phyloP scores from a whole-genome alignment of 345 rosid genomes.

The Brassica incana region DNA sequence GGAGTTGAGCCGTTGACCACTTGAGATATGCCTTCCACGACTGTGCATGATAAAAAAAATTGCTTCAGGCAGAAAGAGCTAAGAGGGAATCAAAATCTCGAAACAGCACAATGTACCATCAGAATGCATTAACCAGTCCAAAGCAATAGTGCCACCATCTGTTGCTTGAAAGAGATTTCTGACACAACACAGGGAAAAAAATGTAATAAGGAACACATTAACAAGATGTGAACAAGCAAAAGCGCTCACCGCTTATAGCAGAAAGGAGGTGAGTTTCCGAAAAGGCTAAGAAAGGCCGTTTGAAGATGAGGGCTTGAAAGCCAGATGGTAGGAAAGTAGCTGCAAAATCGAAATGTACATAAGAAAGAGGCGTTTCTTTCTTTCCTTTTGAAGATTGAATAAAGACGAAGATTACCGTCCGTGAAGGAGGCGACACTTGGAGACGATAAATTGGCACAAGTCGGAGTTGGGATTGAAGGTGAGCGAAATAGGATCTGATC shows the following conservation, averaged over 20 bases:
- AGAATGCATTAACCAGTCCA: slow-evolving; percentile 78
- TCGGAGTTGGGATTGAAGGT: slow-evolving; percentile 52
- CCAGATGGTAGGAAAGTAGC: slow-evolving; percentile 85
- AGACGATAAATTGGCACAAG: slow-evolving; percentile 53
- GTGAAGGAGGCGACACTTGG: slow-evolving; percentile 68
- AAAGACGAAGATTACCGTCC: slow-evolving; percentile 49
- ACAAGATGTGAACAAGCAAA: slow-evolving; percentile 20
- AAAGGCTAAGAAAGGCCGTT: slow-evolving; percentile 60
- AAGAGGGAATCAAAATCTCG: background rate
- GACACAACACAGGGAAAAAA: background rate
- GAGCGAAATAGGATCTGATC: slow-evolving; percentile 49
- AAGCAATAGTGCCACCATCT: slow-evolving; percentile 92
- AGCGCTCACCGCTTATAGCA: slow-evolving; percentile 66
- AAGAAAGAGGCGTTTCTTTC: background rate
- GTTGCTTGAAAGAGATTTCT: slow-evolving; percentile 70
- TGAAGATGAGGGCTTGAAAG: slow-evolving; percentile 90
- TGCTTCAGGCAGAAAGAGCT: background rate
- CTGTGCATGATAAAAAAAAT: slow-evolving; percentile 7
- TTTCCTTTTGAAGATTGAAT: background rate
- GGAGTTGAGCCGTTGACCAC: slow-evolving; percentile 28
- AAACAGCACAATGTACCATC: slow-evolving; percentile 47
- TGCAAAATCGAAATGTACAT: slow-evolving; percentile 29
- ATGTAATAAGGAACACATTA: background rate
- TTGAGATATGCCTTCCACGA: slow-evolving; percentile 35
- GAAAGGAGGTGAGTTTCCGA: slow-evolving; percentile 69